Evolutionary conservation across 2,329 filamentous ascomycete species (phyloP), one percentile per base, ranked within the genome.

Genomic region (Fusarium dimerum): DNA sequence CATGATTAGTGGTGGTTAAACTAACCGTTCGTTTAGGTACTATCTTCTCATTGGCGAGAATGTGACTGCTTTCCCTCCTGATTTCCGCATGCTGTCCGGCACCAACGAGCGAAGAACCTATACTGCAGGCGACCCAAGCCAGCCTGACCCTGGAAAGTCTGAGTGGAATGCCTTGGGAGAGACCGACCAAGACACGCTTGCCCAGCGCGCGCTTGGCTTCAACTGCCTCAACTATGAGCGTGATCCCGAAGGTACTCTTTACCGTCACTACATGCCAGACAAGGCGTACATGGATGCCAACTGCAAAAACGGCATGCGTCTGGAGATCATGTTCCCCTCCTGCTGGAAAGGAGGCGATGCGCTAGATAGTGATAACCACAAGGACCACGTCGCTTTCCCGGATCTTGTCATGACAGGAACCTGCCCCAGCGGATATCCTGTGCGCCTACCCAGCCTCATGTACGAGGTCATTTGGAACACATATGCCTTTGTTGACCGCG

Each of bases 401-500:
- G 80, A 83, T 61, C 76, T 87, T 12, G 87, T 95, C 63, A 89
- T 90, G 74, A 83, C 84, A 58, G 92, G 92, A 32, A 77, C 76
- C 38, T 96, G 92, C 72, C 91, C 92, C 1, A 68, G 81, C 2
- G 85, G 78, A 9, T 92, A 84, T 66, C 80, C 85, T 12, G 79
- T 78, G 16, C 86, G 89, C 51, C 71, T 94, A 20, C 85, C 88
- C 2, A 87, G 87, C 55, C 78, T 97, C 44, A 87, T 96, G 71
- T 96, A 81, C 69, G 91, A 97, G 76, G 90, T 87, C 34, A 95
- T 96, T 69, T 96, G 86, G 83, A 76, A 87, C 67, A 94, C 90
- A 9, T 71, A 81, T 45, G 78, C 77, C 2, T 95, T 89, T 71
- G 74, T 73, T 29, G 80, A 79, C 51, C 72, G 80, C 18, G 73